Base-by-base conservation (phyloP, 169 alveolate genomes). In the Plasmodium vivax region DNA sequence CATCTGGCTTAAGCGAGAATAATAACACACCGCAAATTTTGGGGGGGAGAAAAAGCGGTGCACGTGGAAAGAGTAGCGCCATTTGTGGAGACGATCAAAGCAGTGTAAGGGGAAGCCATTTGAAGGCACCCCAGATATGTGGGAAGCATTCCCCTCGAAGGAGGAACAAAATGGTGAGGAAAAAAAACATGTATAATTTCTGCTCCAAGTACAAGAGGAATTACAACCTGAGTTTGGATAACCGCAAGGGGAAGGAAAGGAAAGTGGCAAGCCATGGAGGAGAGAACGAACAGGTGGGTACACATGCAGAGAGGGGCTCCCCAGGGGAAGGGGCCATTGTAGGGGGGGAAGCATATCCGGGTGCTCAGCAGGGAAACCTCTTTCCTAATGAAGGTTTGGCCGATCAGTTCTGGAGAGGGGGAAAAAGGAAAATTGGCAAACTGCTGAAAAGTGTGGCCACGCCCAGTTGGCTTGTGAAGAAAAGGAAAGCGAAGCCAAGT, bases 161-260 rank as follows among this genome's bases (percentile, higher is more conserved):
- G 38, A 68, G n/a, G 38, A 36, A 68, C 41, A 68, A 68, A 68
- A 30, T 68, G 84, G 77, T 5, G 7, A 71, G 51, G 45, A 73
- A 72, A 45, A 43, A 84, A 23, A 84, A 9, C 12, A 72, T 73
- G 62, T 30, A 71, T 36, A 87, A 87, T 77, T 71, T 75, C 27
- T 77, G 27, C 81, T 87, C 47, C 27, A 75, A 87, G 27, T 77
- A 51, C n/a, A 75, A 75, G 43, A 75, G 68, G 30, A 77, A 79
- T 87, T 87, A 87, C 71, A 87, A 87, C 47, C 87, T 87, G 8
- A 87, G 93, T 34, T 30, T 87, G 32, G 45, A n/a, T 62, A 73
- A 81, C 19, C 87, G 62, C 23, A 81, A 81, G n/a, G 23, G 19
- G 72, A 43, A 43, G n/a, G 45, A 32, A 56, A 56, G 38, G 58